These are phyloP conservation scores for Mucor velutinosus DNA, from an alignment of 371 early-diverging fungal genomes.

Conservation along the genomic window DNA sequence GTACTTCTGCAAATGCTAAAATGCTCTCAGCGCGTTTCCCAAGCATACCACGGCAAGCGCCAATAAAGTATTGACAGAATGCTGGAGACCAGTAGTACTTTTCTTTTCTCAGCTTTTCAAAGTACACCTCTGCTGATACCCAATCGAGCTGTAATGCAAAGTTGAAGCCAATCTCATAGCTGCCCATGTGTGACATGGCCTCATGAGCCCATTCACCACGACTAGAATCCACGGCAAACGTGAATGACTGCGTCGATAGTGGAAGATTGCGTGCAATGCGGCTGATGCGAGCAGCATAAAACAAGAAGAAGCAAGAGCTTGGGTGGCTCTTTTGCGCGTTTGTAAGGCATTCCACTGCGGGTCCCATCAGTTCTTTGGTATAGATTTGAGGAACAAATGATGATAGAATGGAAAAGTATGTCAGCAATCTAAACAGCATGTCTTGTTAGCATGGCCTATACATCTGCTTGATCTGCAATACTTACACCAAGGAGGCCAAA, in stretches of 20 bases:
- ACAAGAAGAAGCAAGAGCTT: constrained; percentile 54
- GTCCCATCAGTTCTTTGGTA: constrained; percentile 16
- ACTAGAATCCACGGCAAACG: constrained; percentile 23
- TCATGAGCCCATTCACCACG: constrained; percentile 28
- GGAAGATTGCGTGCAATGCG: constrained; percentile 32
- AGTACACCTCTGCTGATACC: constrained; percentile 37
- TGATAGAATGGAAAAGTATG: constrained; percentile 26
- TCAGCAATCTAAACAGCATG: constrained; percentile 17
- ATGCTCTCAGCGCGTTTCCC: constrained; percentile 42
- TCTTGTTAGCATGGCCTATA: background rate
- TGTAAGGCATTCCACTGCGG: constrained; percentile 49
- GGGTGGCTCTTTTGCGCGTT: constrained; percentile 48
- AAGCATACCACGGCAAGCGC: constrained; percentile 37
- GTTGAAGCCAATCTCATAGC: constrained; percentile 52
- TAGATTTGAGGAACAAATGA: constrained; percentile 27
- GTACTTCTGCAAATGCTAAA: constrained; percentile 39
- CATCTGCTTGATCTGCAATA: background rate
- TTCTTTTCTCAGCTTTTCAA: constrained; percentile 40
- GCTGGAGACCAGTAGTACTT: constrained; percentile 50
- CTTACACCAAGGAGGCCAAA: constrained; percentile 53
- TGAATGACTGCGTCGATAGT: constrained; percentile 32
- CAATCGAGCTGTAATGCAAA: constrained; percentile 48
- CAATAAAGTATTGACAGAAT: constrained; percentile 51
- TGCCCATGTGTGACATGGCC: constrained; percentile 30
- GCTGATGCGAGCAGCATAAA: constrained; percentile 47